phyloP scores from a whole-genome alignment of 2,329 filamentous ascomycete genomes.

The Colletotrichum sp. region DNA sequence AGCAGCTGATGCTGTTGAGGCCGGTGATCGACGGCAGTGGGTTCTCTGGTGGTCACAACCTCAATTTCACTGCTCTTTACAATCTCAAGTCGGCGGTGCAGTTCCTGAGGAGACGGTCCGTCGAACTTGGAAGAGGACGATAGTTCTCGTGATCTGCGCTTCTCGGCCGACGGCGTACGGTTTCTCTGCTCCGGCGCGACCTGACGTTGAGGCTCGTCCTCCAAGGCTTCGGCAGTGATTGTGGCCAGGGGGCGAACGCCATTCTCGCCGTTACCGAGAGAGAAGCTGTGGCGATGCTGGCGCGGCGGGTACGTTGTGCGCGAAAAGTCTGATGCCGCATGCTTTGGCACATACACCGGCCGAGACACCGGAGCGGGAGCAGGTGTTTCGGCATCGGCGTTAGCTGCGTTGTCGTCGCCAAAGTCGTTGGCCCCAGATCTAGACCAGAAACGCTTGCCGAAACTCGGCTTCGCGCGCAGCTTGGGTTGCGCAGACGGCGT shows the following conservation, averaged over 20 bases:
- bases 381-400: neutral
- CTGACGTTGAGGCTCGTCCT: neutral
- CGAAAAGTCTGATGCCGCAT: slow-evolving; percentile 35
- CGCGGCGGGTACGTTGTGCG: slow-evolving; percentile 23
- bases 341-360: slow-evolving; percentile 28
- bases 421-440: slow-evolving; percentile 17
- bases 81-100: slow-evolving; percentile 17
- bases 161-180: neutral
- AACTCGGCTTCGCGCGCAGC: slow-evolving; percentile 13
- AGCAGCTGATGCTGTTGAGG: neutral
- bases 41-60: neutral
- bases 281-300: slow-evolving; percentile 11
- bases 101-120: slow-evolving; percentile 1
- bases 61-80: slow-evolving; percentile 17
- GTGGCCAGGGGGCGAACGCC: neutral
- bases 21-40: neutral
- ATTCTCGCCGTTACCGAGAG: neutral
- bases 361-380: neutral
- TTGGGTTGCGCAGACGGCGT: neutral
- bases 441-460: slow-evolving; percentile 22
- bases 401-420: neutral
- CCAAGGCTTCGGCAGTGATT: neutral
- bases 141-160: neutral
- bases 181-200: neutral
- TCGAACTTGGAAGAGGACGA: slow-evolving; percentile 1